Evolutionary conservation across 1,139 yeast species (phyloP), one percentile per base, ranked within the genome.

Genomic region (Geotrichum cucujoidarum): DNA sequence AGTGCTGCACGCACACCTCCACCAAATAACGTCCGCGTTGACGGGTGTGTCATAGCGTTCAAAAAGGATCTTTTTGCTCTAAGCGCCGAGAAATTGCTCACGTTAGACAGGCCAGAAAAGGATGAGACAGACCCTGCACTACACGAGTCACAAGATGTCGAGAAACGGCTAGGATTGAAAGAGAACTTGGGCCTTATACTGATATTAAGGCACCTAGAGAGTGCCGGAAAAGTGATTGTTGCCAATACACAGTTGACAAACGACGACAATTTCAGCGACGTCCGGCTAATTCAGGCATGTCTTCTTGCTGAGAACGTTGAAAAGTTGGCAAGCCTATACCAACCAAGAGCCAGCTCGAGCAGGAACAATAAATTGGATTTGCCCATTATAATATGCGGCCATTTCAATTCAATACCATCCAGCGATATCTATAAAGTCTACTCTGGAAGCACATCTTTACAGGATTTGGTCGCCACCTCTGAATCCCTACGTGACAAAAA

Each of bases 241-340:
- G 47, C 47, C 37, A 43, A 43, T 21, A 48, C 97, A 0, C 99
- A 92, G 74, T 78, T 92, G 65, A 97, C 90, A 67, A 92, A 98
- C 97, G 97, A 92, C 70, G 98, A 98, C 8, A 88, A 87, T 43
- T 87, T 81, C 64, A 86, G 88, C 63, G 99, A 92, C 69, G 99
- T 92, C 52, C 94, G 94, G 68, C 18, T 22, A 8, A 20, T 43
- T 22, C 45, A 42, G 27, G 39, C 40, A 18, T 34, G 45, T 18
- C 14, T 42, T 16, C 27, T 25, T 21, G 40, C 33, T 21, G 34
- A 32, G 34, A 25, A 10, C 13, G 40, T 25, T 17, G 40, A 34
- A 29, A 4, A 27, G 17, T 8, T 17, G 20, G 37, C 37, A 17
- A 16, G 30, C 8, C 16, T 4, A 7, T 25, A 25, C 40, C 27